Percentiles rank a stretch among this genome's conserved stretches.
Conservation (phyloP, 495 filamentous ascomycete genomes). For the Hypoxylon rickii region DNA sequence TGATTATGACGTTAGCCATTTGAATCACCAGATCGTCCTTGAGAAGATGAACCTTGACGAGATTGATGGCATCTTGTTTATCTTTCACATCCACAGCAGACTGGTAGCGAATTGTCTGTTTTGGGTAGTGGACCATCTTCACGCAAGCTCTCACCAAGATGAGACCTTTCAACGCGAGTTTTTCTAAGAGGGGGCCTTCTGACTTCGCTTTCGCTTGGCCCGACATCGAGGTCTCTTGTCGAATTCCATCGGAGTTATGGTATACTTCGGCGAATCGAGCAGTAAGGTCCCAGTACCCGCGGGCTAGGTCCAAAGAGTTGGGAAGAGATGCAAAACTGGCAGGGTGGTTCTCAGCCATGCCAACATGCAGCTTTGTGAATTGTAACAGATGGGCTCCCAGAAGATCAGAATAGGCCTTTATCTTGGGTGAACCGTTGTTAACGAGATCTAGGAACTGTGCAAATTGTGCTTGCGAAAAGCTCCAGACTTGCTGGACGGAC, state of each 20-base stretch:
- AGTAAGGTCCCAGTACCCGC: conserved; percentile 82
- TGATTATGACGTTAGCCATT: conserved; percentile 81
- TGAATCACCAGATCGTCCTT: conserved; percentile 73
- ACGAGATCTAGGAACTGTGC: conserved; percentile 64
- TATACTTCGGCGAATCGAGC: conserved; percentile 74
- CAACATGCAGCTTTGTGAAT: conserved; percentile 86
- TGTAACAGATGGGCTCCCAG: conserved; percentile 88
- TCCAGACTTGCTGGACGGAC: conserved; percentile 79
- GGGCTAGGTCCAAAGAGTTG: conserved; percentile 72
- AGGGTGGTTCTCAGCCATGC: conserved; percentile 76
- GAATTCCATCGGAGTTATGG: conserved; percentile 53
- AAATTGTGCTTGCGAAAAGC: conserved; percentile 69
- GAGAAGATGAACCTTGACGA: conserved; percentile 72
- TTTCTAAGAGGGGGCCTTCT: conserved; percentile 69
- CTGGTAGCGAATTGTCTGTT: conserved; percentile 80
- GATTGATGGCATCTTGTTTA: conserved; percentile 63
- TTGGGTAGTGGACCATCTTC: conserved; percentile 78
- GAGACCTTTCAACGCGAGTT: conserved; percentile 77
- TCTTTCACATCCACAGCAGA: conserved; percentile 71
- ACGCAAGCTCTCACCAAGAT: conserved; percentile 82
- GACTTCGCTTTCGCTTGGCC: conserved; percentile 58
- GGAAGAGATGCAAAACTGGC: conserved; percentile 81
- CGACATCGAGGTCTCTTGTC: conserved; percentile 49
- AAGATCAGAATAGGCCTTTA: conserved; percentile 50
- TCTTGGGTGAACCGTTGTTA: conserved; percentile 52